These are phyloP conservation scores for Rubroboletus satanas DNA, from an alignment of 768 basidiomycete species.

Conservation along the genomic window DNA sequence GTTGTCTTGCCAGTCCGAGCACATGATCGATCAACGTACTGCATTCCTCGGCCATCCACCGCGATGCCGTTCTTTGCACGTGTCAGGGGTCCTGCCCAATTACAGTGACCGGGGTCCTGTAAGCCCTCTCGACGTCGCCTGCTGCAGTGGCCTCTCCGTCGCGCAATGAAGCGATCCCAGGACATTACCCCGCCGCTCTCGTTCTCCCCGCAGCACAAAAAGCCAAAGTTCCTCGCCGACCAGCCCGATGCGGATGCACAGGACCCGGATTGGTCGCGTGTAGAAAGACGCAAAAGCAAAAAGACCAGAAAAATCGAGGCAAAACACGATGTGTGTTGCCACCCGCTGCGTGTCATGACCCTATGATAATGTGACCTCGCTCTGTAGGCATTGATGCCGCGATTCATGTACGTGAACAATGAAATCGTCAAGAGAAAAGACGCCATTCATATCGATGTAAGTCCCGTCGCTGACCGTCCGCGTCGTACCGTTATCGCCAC, in stretches of 20 bases:
- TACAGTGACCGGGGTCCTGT: not conserved
- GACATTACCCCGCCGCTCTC: constrained; percentile 14
- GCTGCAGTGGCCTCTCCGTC: too few species aligned
- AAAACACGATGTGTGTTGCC: constrained; percentile 54
- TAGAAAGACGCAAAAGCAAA: constrained; percentile 70
- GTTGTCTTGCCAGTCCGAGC: not conserved
- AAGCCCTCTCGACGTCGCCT: not conserved
- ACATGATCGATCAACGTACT: not conserved
- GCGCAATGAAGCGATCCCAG: constrained; percentile 32
- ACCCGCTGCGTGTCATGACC: not conserved
- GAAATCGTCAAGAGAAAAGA: constrained; percentile 72
- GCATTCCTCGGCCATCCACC: too few species aligned
- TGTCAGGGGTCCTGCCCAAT: not conserved
- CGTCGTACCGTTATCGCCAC: not conserved
- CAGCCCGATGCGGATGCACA: not conserved
- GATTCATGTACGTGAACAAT: constrained; percentile 76
- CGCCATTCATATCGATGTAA: constrained; percentile 77
- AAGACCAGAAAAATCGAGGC: constrained; percentile 57
- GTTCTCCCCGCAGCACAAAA: constrained; percentile 34
- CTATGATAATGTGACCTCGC: not conserved
- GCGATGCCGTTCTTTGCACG: too few species aligned
- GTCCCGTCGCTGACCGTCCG: constrained; percentile 14
- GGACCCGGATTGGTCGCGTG: constrained; percentile 60
- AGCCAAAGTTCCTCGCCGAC: constrained; percentile 32
- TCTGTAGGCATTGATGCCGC: constrained; percentile 38